phyloP scores from a whole-genome alignment of 345 rosid genomes.

The Ricinus communis region DNA sequence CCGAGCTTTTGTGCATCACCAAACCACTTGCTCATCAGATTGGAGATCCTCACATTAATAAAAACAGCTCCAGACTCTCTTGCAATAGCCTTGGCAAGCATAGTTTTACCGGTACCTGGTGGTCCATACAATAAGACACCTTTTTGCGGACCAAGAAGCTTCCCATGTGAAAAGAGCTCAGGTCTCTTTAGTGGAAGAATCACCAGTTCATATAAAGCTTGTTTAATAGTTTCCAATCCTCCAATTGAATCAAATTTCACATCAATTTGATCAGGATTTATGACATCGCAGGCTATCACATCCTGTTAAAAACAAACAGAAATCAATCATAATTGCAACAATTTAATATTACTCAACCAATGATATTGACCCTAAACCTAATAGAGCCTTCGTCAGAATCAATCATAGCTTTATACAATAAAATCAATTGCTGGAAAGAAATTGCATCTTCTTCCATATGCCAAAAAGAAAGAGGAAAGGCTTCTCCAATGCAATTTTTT shows the following conservation, averaged over 20 bases:
- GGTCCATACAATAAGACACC: conserved; percentile 94
- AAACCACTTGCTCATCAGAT: conserved; percentile 98
- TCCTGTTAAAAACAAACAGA: conserved; percentile 47
- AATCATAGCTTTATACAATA: neutral
- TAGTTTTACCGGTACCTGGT: conserved; percentile 99
- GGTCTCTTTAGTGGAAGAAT: conserved; percentile 89
- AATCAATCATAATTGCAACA: neutral
- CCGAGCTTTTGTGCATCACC: conserved; percentile 99
- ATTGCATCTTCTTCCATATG: too few species aligned
- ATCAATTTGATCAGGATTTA: conserved; percentile 89
- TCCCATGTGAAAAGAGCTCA: conserved; percentile 82
- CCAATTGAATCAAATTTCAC: conserved; percentile 93
- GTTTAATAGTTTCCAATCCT: conserved; percentile 76
- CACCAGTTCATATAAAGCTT: conserved; percentile 81
- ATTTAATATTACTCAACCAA: neutral
- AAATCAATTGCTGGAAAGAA: too few species aligned
- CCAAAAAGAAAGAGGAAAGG: too few species aligned
- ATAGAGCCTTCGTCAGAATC: neutral
- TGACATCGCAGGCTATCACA: conserved; percentile 94
- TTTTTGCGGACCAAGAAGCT: conserved; percentile 95
- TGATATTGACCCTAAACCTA: neutral
- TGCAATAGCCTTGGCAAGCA: conserved; percentile 98
- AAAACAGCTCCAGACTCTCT: conserved; percentile 97
- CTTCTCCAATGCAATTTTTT: too few species aligned
- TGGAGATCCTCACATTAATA: conserved; percentile 81